Conservation (phyloP, 169 alveolate species). For the Plasmodium cynomolgi region DNA sequence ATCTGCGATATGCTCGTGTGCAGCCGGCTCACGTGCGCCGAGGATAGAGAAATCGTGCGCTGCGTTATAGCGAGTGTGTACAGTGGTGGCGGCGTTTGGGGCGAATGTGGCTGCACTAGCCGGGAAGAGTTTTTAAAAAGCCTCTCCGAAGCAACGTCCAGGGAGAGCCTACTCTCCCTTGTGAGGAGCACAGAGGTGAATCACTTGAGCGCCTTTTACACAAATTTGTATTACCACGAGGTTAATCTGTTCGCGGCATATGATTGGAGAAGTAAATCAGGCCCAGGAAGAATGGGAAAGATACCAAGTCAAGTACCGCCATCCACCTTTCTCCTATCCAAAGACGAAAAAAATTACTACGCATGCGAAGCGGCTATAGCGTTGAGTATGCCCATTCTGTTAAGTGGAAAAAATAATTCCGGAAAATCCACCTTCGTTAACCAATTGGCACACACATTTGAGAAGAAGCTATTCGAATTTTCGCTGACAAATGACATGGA, state of each 20-base stretch:
- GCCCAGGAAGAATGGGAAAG: neutral
- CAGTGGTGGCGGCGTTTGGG: neutral
- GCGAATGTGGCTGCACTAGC: neutral
- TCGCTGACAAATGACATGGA: constrained; percentile 84
- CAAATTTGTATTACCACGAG: neutral
- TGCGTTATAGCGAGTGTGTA: constrained; percentile 23
- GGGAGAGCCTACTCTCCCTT: neutral
- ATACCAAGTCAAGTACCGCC: neutral
- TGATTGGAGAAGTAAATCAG: neutral
- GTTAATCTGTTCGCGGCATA: neutral
- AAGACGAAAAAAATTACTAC: constrained; percentile 50
- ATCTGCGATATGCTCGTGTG: constrained; percentile 48
- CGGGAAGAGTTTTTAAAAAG: neutral
- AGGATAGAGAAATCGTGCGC: constrained; percentile 47
- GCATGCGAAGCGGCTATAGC: constrained; percentile 58
- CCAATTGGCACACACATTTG: constrained; percentile 57
- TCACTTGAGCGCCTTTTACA: neutral
- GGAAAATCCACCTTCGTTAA: constrained; percentile 79
- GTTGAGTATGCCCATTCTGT: constrained; percentile 76
- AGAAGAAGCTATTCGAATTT: constrained; percentile 77
- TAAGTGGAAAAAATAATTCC: constrained; percentile 76
- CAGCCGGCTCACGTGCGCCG: constrained; percentile 19
- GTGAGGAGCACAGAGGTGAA: neutral
- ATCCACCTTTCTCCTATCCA: constrained; percentile 19
- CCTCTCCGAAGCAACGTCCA: neutral